Evolutionary conservation across 2,329 filamentous ascomycete genomes (phyloP), one percentile per base, ranked within the genome.

Genomic region (Lasiodiplodia sp.): DNA sequence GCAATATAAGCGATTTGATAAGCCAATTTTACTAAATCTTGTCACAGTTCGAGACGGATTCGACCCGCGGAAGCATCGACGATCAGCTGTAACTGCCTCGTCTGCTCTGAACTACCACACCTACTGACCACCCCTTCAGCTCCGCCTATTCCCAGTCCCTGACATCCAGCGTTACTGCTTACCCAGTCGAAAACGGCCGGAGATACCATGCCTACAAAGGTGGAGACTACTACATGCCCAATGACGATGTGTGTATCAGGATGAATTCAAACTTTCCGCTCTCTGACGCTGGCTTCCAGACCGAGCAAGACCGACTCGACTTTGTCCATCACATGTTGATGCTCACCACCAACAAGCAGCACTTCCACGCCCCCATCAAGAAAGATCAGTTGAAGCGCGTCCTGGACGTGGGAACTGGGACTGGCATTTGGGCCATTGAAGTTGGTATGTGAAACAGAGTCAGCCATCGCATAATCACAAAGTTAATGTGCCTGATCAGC

Each of bases 261-360:
- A n/a, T n/a, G n/a, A n/a, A n/a, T n/a, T n/a, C n/a, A n/a, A n/a
- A n/a, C n/a, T n/a, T n/a, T n/a, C n/a, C n/a, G n/a, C n/a, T n/a
- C n/a, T n/a, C n/a, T n/a, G n/a, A n/a, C n/a, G n/a, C n/a, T n/a
- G 5, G 2, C 1, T 1, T 18, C 16, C 4, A 79, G 78, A 72
- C 74, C 40, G 79, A 79, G 71, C 73, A 75, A 28, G 78, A 80
- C 64, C 74, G 79, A 16, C 71, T 81, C 6, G 69, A 72, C 31
- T 31, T 72, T 4, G 53, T 72, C 56, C 77, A 79, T 67, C 31
- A 77, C 80, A 10, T 60, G 53, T 18, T 67, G 18, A 58, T 31
- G 25, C 25, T 62, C 12, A 72, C 77, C 0, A 69, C 83, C 23
- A 75, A 77, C 40, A 75, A 74, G 68, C 72, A 70, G 37, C 64